Evolutionary conservation across 306 rosid species (phyloP), one percentile per base, ranked within the genome.

Genomic region (Herpetospermum pedunculosum): DNA sequence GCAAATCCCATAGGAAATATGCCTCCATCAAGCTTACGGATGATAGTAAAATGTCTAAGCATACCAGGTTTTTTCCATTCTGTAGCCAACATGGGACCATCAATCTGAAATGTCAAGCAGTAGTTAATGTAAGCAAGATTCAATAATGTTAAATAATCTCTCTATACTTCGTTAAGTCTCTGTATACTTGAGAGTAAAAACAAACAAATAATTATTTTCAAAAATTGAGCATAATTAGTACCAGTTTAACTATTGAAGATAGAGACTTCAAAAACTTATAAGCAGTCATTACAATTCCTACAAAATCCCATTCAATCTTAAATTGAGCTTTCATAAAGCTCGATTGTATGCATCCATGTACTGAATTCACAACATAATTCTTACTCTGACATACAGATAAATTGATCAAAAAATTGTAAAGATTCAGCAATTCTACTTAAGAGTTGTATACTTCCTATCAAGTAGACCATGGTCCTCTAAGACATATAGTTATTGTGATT

Each of bases 41-140:
- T 82, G 73, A 94, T 92, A 59, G 99, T 91, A 85, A 94, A 91
- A 88, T 88, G 97, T 73, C 84, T 88, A 76, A 91, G 88, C 90
- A 87, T 87, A 76, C 90, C 89, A 57, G 91, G 90, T 77, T 83
- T 85, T 79, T 77, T 88, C 96, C 99, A 91, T 83, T 94, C 97
- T 49, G 97, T 86, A 73, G 96, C 87, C 88, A 88, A 76, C 96
- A 91, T 90, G 21, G 99, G 99, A 75, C 90, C 85, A 77, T 94
- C 97, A 77, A 94, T 91, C 97, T 94, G 88, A 84, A 81, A 77
- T 40, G 63, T 75, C 85, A 83, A 70, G 70, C 68, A 63, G 71
- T 62, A 73, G 57, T 29, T 21, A 53, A 79, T 72, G 70, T 58
- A 59, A 29, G 78, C 54, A 54, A 49, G 37, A 18, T 30, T 18